Conservation (phyloP, 441 rosid species). For the Corymbia calophylla region DNA sequence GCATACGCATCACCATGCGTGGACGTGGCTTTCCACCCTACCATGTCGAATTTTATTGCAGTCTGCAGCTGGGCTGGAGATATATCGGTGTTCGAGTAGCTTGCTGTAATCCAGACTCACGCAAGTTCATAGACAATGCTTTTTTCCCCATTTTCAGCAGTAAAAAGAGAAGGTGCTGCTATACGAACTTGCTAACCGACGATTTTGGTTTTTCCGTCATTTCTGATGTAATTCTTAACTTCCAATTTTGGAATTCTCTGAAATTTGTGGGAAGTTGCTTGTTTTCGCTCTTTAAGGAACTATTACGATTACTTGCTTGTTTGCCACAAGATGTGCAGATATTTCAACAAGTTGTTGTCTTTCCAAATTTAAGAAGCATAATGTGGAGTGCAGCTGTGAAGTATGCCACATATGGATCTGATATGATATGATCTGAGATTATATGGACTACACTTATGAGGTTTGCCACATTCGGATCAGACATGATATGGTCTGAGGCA, state of each 20-base stretch:
- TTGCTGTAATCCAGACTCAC: not conserved
- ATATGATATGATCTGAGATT: not conserved
- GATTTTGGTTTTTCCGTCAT: not conserved
- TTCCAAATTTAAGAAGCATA: not conserved
- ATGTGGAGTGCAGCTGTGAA: not conserved
- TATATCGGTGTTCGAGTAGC: constrained; percentile 29
- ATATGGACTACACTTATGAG: not conserved
- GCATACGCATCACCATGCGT: constrained; percentile 63
- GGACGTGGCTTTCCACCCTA: constrained; percentile 64
- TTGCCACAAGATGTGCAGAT: not conserved
- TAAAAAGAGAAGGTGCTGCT: not conserved
- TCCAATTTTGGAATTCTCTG: not conserved
- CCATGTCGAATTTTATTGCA: constrained; percentile 51
- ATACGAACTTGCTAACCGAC: not conserved
- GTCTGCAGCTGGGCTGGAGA: constrained; percentile 76
- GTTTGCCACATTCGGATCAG: not conserved
- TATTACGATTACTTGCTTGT: not conserved
- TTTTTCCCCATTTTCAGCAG: not conserved
- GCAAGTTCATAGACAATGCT: not conserved
- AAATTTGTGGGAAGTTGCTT: not conserved
- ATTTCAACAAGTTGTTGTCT: not conserved
- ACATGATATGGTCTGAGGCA: not conserved
- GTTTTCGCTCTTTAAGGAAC: not conserved
- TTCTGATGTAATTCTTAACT: not conserved
- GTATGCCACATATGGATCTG: not conserved